Base-by-base conservation (phyloP, 352 stramenopile species). In the Phytophthora citricola region DNA sequence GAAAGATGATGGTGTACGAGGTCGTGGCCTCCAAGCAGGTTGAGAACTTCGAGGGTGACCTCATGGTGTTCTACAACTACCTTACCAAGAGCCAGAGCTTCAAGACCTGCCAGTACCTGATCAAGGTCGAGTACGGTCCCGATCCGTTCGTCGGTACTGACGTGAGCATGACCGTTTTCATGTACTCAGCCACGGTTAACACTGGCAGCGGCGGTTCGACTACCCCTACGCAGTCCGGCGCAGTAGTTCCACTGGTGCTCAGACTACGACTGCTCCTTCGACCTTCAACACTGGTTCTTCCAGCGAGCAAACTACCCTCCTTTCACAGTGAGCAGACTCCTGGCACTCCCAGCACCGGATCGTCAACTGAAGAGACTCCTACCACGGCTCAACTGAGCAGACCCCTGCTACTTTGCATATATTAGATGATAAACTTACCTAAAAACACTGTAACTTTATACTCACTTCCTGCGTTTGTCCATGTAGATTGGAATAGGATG, bases 41-140 rank as follows among this genome's bases (percentile, higher is more conserved):
- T 8, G 62, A 64, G 14, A 69, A 55, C 58, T 75, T 78, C 34
- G 54, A 69, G 17, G 68, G 58, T 14, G 71, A 83, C 54, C 61
- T 80, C 34, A 67, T 78, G 53, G 50, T 59, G 49, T 83, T n/a
- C 41, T 52, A 78, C 24, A 66, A 70, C 27, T 83, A 80, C 58
- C 51, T 80, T 7, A 34, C 39, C 27, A 58, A 69, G 38, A 76
- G 58, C 24, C 53, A 76, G 49, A 66, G 20, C 34, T 71, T 83
- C 26, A 49, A 75, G 7, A 69, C 31, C 20, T 76, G 38, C 20
- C 74, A 82, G 54, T 82, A 67, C 64, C 46, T 83, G 26, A 72
- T 71, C 34, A 73, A 67, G 51, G 49, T 83, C 14, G 71, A 83
- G 68, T 79, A 63, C 43, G 74, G 74, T 43, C 79, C 67, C 7